These are phyloP conservation scores for Colletotrichum somersetense DNA, from an alignment of 2,329 filamentous ascomycete species.

Conservation along the genomic window DNA sequence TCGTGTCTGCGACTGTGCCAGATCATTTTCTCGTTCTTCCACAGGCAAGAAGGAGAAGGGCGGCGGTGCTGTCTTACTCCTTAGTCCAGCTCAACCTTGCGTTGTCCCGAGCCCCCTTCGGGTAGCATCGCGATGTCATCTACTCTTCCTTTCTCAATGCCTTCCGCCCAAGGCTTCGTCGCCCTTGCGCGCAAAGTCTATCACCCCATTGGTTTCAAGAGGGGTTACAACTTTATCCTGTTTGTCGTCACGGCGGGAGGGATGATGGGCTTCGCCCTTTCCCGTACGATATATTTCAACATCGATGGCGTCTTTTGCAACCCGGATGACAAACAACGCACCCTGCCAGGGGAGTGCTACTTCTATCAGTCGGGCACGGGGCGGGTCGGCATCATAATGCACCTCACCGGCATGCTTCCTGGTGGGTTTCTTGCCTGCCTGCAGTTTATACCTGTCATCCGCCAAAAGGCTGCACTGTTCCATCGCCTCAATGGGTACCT, in stretches of 20 bases:
- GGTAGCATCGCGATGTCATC: slow-evolving; percentile 11
- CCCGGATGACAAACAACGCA: slow-evolving; percentile 38
- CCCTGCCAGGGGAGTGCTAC: slow-evolving; percentile 55
- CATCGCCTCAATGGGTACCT: slow-evolving; percentile 73
- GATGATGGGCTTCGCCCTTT: slow-evolving; percentile 61
- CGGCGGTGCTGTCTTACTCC: slow-evolving; percentile 21
- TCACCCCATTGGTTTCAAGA: slow-evolving; percentile 65
- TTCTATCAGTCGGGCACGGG: slow-evolving; percentile 48
- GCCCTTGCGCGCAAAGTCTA: slow-evolving; percentile 51
- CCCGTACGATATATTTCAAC: slow-evolving; percentile 62
- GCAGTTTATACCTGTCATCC: slow-evolving; percentile 63
- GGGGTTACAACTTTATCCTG: slow-evolving; percentile 69
- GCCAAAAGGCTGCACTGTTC: slow-evolving; percentile 62
- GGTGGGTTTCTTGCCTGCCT: slow-evolving; percentile 58
- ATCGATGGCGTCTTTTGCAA: slow-evolving; percentile 54
- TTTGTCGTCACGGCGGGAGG: slow-evolving; percentile 63
- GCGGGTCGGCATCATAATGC: slow-evolving; percentile 59
- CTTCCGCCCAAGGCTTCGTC: slow-evolving; percentile 43
- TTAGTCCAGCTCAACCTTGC: neutral
- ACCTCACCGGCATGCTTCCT: slow-evolving; percentile 61
- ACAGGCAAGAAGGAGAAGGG: slow-evolving; percentile 20
- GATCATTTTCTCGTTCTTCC: slow-evolving; percentile 23
- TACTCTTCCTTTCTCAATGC: slow-evolving; percentile 21
- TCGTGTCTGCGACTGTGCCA: neutral
- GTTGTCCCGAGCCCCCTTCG: neutral